A percentile compares a stretch with the other conserved stretches of the same genome.
These are phyloP conservation scores for Alternaria viburni DNA, from an alignment of 2,329 filamentous ascomycete genomes.

Conservation along the genomic window DNA sequence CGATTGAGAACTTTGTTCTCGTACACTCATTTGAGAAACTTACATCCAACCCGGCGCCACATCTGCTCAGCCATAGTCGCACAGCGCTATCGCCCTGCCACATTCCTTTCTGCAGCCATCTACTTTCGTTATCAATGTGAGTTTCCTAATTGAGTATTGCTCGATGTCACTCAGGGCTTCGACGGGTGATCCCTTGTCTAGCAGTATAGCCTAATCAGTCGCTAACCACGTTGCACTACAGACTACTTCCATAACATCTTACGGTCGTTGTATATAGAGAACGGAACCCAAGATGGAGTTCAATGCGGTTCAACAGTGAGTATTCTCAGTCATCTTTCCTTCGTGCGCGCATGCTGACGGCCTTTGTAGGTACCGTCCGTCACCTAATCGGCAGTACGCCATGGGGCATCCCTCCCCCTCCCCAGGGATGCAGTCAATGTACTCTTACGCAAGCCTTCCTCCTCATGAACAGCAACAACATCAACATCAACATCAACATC, in stretches of 20 bases:
- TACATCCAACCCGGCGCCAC: conserved; percentile 31
- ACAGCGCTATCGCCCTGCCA: conserved; percentile 44
- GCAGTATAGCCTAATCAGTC: conserved; percentile 27
- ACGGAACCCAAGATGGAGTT: conserved; percentile 50
- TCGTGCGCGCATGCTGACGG: conserved; percentile 25
- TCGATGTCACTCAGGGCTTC: conserved; percentile 16
- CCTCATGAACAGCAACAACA: conserved; percentile 34
- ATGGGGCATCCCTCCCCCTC: conserved; percentile 39
- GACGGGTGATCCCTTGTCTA: conserved; percentile 27
- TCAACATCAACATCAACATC: conserved; percentile 4
- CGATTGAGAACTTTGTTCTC: conserved; percentile 45
- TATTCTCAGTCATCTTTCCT: conserved; percentile 5
- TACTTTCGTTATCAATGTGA: conserved; percentile 35
- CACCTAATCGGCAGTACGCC: conserved; percentile 44
- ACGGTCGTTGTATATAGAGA: conserved; percentile 33
- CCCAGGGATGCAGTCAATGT: conserved; percentile 45
- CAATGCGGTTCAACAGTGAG: conserved; percentile 52
- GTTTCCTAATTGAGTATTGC: conserved; percentile 26
- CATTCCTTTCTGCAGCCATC: conserved; percentile 43
- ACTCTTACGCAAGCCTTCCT: conserved; percentile 39
- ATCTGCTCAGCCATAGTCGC: conserved; percentile 36
- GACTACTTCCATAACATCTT: conserved; percentile 24
- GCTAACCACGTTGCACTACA: conserved; percentile 34
- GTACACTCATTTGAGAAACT: conserved; percentile 47
- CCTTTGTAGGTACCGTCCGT: conserved; percentile 44